Conservation (phyloP, 2,329 filamentous ascomycete species). For the Phialocephala sp. region DNA sequence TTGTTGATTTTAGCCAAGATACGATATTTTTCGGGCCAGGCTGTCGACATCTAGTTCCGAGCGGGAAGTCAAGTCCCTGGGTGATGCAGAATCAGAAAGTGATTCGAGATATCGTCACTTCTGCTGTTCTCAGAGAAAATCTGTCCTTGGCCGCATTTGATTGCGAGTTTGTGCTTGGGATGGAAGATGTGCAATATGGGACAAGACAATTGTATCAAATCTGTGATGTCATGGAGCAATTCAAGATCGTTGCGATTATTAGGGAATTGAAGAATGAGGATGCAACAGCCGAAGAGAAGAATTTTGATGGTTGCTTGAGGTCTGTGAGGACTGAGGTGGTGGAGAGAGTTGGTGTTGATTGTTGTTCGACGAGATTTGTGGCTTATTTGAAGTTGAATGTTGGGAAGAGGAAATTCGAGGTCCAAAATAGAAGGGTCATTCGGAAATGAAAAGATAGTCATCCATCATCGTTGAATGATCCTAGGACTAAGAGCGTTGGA, state of each 20-base stretch:
- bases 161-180: constrained; percentile 5
- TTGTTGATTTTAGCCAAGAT: constrained; percentile 8
- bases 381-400: neutral
- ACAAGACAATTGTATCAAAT: neutral
- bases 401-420: neutral
- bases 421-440: neutral
- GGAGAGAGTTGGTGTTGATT: neutral
- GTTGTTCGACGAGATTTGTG: neutral
- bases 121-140: constrained; percentile 9
- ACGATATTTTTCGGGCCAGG: constrained; percentile 19
- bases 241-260: neutral
- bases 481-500: too few relatives aligned
- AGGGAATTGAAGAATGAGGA: too few relatives aligned
- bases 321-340: neutral
- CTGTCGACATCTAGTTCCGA: constrained; percentile 17
- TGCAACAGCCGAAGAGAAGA: neutral
- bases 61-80: constrained; percentile 18
- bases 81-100: constrained; percentile 19
- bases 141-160: constrained; percentile 13
- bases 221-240: neutral
- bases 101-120: constrained; percentile 12
- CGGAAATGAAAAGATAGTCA: too few relatives aligned
- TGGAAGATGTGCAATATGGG: neutral
- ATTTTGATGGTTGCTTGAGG: neutral
- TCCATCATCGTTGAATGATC: too few relatives aligned